Evolutionary conservation across 2,329 filamentous ascomycete species (phyloP), one percentile per base, ranked within the genome.

Genomic region (Colletotrichum sp.): DNA sequence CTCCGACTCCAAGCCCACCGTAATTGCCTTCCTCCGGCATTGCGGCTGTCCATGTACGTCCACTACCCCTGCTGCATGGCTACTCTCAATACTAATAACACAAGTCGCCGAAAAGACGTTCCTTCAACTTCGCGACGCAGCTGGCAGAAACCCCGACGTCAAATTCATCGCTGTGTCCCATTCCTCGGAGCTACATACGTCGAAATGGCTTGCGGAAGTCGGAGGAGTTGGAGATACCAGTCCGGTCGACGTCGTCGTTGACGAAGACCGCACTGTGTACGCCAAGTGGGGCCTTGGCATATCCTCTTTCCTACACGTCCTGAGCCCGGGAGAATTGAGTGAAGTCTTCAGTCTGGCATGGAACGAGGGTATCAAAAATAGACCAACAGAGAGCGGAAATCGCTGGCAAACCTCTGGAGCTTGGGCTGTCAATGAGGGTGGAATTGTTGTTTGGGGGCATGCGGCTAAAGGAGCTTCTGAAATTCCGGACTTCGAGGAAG

Each of bases 41-140:
- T 95, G 93, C 82, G 94, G 94, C 39, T 95, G 93, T 85, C 94
- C 94, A 13, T 95, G 94, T 94, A 89, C 81, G 89, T 83, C 12
- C 44, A 32, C n/a, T 6, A 49, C 15, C 26, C 16, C 9, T 36
- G 4, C 15, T 15, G 3, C 18, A n/a, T 15, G 4, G 7, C 26
- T 1, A 8, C 44, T 52, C n/a, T 6, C n/a, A 24, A 30, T 18
- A 59, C 44, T 36, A 4, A 30, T 8, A 26, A 5, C 4, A 13
- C 3, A n/a, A 94, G 93, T 94, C 82, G 92, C 93, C 16, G 93
- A 94, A 81, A 94, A 94, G 82, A 90, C 89, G 15, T 94, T 94
- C 83, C 87, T 87, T 71, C 79, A 82, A 36, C 85, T 94, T 34
- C 88, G 90, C 60, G 82, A 86, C 59, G 82, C 91, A 73, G 92